Percentiles rank a stretch among this genome's conserved stretches.
Evolutionary conservation across 495 filamentous ascomycete species (phyloP).

Genomic region (Hyaloscypha variabilis): DNA sequence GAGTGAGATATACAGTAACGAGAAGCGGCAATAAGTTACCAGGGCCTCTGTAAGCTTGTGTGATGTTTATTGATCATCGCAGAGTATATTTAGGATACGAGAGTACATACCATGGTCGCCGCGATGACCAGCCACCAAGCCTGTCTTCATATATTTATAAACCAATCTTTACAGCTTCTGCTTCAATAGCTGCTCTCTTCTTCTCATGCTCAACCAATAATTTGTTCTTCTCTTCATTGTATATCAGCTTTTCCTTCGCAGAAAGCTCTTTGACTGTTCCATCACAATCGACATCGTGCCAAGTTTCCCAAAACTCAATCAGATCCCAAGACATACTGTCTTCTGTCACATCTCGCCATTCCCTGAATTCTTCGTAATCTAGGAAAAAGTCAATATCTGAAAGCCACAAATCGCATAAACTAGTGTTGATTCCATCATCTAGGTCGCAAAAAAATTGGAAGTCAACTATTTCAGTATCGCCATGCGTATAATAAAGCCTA

Average conservation of each 20-base stretch:
- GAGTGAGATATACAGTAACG: neutral
- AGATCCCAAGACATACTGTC: conserved; percentile 25
- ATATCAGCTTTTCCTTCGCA: conserved; percentile 22
- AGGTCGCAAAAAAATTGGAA: conserved; percentile 27
- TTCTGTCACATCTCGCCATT: conserved; percentile 24
- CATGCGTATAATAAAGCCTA: conserved; percentile 22
- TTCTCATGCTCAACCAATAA: conserved; percentile 20
- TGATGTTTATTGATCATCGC: too few species aligned
- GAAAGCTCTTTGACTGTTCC: conserved; percentile 20
- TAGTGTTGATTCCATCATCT: conserved; percentile 25
- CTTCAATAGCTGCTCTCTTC: conserved; percentile 22
- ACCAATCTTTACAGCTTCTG: conserved; percentile 23
- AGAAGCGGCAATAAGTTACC: neutral
- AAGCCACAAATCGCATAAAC: conserved; percentile 30
- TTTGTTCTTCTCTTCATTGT: conserved; percentile 18
- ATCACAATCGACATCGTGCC: conserved; percentile 20
- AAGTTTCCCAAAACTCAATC: conserved; percentile 22
- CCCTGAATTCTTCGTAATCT: conserved; percentile 23
- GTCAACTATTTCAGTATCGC: conserved; percentile 26
- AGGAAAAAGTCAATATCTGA: conserved; percentile 27
- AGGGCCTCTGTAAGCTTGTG: too few species aligned
- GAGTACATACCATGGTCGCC: conserved; percentile 11
- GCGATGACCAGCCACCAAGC: conserved; percentile 10
- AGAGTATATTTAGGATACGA: conserved; percentile 20
- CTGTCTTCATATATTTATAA: too few species aligned